Evolutionary conservation across 2,329 filamentous ascomycete species (phyloP).

Genomic region (Sarocladium kiliense): DNA sequence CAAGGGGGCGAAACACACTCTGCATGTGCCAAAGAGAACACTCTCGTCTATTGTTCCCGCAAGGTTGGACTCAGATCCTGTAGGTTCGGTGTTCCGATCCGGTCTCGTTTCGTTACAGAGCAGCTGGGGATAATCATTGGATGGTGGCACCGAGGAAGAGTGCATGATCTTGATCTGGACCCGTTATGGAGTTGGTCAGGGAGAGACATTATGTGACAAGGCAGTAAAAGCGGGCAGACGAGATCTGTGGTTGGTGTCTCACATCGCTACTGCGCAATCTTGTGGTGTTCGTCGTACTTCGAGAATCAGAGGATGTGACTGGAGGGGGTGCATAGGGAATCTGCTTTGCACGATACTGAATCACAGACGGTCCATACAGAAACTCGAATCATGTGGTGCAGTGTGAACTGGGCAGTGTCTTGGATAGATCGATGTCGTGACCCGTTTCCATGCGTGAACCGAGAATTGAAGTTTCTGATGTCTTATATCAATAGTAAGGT

Average conservation of each 20-base stretch:
- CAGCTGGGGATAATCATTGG: not conserved
- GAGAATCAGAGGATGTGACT: not conserved
- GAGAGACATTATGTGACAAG: not conserved
- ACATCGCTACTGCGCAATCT: not conserved
- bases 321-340: not conserved
- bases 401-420: not conserved
- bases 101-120: not conserved
- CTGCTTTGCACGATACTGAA: not conserved
- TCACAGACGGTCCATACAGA: not conserved
- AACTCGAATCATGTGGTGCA: not conserved
- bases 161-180: constrained; percentile 4
- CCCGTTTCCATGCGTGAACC: not conserved
- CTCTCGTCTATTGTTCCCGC: not conserved
- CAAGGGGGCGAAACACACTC: too few relatives aligned
- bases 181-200: not conserved
- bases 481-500: too few relatives aligned
- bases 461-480: not conserved
- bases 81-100: not conserved
- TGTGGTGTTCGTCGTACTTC: not conserved
- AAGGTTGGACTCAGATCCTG: not conserved
- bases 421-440: constrained; percentile 1
- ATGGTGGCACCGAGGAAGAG: not conserved
- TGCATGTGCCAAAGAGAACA: too few relatives aligned
- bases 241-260: not conserved
- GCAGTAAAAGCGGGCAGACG: not conserved